A percentile compares a stretch with the other conserved stretches of the same genome.
Conservation (phyloP, 495 filamentous ascomycete genomes). For the Xylaria intraflava region DNA sequence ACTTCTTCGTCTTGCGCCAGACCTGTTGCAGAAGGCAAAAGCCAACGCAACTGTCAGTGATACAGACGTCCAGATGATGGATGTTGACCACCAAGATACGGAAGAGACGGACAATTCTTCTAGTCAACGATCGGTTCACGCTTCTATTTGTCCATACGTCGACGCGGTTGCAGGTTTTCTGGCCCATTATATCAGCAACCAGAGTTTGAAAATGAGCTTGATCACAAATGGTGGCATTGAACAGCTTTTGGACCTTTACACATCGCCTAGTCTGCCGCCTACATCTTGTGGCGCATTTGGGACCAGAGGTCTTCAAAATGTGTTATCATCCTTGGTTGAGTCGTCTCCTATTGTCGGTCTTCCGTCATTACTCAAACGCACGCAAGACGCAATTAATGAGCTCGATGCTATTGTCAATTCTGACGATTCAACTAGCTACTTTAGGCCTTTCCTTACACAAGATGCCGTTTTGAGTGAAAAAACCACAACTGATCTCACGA, state of each 20-base stretch:
- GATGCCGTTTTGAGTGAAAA: conserved; percentile 20
- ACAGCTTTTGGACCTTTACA: conserved; percentile 74
- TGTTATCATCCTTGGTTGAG: conserved; percentile 77
- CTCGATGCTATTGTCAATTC: conserved; percentile 57
- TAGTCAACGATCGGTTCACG: conserved; percentile 8
- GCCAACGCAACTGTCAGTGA: conserved; percentile 26
- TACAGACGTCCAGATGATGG: conserved; percentile 53
- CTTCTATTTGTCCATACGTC: conserved; percentile 57
- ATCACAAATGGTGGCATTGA: conserved; percentile 75
- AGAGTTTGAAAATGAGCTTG: conserved; percentile 65
- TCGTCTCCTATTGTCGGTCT: conserved; percentile 74
- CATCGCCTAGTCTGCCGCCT: conserved; percentile 67
- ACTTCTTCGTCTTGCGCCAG: conserved; percentile 14
- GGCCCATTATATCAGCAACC: conserved; percentile 68
- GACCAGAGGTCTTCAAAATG: conserved; percentile 58
- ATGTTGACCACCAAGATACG: conserved; percentile 32
- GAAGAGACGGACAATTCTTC: conserved; percentile 11
- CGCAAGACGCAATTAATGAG: conserved; percentile 59
- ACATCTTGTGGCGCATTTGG: conserved; percentile 64
- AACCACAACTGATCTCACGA: conserved; percentile 25
- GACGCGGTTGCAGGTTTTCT: conserved; percentile 70
- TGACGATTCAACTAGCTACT: conserved; percentile 40
- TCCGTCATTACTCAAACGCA: conserved; percentile 68
- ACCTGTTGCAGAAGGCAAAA: conserved; percentile 31
- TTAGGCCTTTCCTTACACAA: conserved; percentile 50